Percentiles rank a stretch among this genome's conserved stretches.
These are phyloP conservation scores for Vigna nakashimae DNA, from an alignment of 306 rosid species.

Conservation along the genomic window DNA sequence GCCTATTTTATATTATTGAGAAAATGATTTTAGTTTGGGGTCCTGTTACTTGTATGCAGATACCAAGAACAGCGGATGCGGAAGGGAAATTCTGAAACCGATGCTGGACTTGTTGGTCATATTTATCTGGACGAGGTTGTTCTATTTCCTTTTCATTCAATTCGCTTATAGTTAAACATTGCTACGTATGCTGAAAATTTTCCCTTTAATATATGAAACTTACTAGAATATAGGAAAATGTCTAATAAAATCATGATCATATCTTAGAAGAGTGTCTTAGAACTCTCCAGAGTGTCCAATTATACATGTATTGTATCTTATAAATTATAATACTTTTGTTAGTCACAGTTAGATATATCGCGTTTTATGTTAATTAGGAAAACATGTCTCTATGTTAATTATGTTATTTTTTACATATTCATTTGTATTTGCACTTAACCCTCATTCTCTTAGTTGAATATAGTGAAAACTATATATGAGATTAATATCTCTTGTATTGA, in stretches of 20 bases:
- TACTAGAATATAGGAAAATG: neutral
- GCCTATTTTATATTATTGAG: neutral
- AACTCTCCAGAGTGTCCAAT: neutral
- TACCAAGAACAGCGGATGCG: slow-evolving; percentile 55
- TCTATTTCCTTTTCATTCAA: slow-evolving; percentile 21
- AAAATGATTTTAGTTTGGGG: neutral
- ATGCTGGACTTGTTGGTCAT: slow-evolving; percentile 92
- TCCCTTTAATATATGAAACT: neutral
- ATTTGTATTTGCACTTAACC: too few species aligned
- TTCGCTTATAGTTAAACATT: slow-evolving; percentile 27
- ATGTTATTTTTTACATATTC: too few species aligned
- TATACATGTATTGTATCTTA: neutral
- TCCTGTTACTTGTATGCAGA: slow-evolving; percentile 56
- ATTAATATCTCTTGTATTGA: too few species aligned
- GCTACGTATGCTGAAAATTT: neutral
- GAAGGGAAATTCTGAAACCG: slow-evolving; percentile 46
- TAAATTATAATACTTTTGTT: neutral
- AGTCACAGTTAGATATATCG: too few species aligned
- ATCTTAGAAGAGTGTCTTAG: too few species aligned
- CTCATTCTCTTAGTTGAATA: too few species aligned
- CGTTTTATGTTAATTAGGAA: too few species aligned
- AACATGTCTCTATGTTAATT: too few species aligned
- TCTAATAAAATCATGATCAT: neutral
- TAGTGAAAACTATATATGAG: too few species aligned
- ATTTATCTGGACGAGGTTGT: slow-evolving; percentile 80